Conservation (phyloP, 1,284 basidiomycete species). For the Leccinum pallidistipes region DNA sequence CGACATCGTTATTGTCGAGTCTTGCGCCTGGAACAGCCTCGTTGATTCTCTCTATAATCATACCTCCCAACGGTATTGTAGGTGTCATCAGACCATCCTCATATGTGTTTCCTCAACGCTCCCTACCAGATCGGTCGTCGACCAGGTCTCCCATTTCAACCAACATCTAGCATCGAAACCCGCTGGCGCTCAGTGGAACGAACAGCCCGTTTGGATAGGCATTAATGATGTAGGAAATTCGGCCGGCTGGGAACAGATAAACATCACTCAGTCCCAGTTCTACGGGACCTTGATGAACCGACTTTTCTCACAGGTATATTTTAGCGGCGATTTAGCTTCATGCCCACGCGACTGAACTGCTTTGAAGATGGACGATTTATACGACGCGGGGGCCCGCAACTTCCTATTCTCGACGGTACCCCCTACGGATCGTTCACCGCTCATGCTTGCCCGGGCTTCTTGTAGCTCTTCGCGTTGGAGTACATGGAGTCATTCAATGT, state of each 20-base stretch:
- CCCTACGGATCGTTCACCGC: conserved; percentile 58
- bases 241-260: conserved; percentile 49
- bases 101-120: not conserved
- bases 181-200: conserved; percentile 47
- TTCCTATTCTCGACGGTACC: conserved; percentile 72
- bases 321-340: conserved; percentile 27
- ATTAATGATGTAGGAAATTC: conserved; percentile 65
- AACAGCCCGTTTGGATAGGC: conserved; percentile 55
- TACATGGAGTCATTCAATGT: conserved; percentile 76
- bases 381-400: conserved; percentile 54
- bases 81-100: not conserved
- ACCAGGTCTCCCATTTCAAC: conserved; percentile 61
- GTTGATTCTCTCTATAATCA: too few relatives aligned
- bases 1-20: too few relatives aligned
- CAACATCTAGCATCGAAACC: conserved; percentile 52
- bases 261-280: conserved; percentile 49
- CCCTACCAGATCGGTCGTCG: conserved; percentile 49
- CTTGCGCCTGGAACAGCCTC: too few relatives aligned
- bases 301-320: conserved; percentile 53
- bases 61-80: conserved; percentile 48
- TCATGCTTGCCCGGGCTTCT: conserved; percentile 51
- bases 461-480: conserved; percentile 51
- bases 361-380: conserved; percentile 52
- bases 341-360: conserved; percentile 50
- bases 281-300: conserved; percentile 52